Percentiles rank a stretch among this genome's conserved stretches.
Conservation (phyloP, 257 asterid species). For the Solanum pinnatisectum region DNA sequence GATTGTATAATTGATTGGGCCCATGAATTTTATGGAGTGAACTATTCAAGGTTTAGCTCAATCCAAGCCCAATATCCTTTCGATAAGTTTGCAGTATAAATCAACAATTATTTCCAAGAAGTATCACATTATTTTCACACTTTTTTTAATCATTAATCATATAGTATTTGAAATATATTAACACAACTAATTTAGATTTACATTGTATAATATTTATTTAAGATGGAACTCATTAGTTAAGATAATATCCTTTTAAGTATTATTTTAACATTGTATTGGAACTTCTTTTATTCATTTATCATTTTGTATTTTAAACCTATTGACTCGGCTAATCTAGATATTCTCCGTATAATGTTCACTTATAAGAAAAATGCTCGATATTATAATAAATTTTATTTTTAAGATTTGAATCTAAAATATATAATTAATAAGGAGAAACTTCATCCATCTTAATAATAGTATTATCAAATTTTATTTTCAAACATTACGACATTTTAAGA, state of each 20-base stretch:
- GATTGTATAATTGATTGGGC: not conserved
- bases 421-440: not conserved
- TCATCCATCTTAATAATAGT: not conserved
- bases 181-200: not conserved
- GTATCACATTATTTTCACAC: not conserved
- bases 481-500: not conserved
- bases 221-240: not conserved
- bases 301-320: not conserved
- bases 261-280: not conserved
- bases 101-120: not conserved
- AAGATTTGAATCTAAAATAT: rapidly evolving
- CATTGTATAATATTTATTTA: not conserved
- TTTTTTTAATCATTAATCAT: not conserved
- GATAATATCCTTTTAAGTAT: not conserved
- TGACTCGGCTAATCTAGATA: not conserved
- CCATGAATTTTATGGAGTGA: not conserved
- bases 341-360: rapidly evolving
- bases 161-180: not conserved
- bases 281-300: not conserved
- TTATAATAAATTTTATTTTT: no score
- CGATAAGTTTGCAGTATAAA: not conserved
- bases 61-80: not conserved
- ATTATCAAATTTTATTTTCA: not conserved
- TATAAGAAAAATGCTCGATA: rapidly evolving
- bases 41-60: not conserved